Conservation (phyloP, 2,329 filamentous ascomycete genomes). For the Cladophialophora bantiana region DNA sequence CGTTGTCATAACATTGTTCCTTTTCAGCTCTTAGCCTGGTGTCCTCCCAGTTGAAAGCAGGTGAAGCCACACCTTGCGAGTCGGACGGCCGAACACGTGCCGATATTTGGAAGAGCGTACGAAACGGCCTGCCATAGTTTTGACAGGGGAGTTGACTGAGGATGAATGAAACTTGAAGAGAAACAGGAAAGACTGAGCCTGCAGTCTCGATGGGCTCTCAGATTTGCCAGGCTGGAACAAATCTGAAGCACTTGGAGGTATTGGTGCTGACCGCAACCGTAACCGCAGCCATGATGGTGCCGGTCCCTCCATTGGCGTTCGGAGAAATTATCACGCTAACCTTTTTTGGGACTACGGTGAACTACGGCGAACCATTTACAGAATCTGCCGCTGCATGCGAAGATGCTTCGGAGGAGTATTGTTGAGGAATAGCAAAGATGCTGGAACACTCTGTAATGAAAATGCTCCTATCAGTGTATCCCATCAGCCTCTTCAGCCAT, state of each 20-base stretch:
- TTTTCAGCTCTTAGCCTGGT: constrained; percentile 44
- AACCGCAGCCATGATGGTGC: not conserved
- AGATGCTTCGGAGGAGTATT: no score
- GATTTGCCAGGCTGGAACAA: constrained; percentile 7
- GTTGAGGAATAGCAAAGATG: not conserved
- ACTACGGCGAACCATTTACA: not conserved
- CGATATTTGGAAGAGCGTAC: constrained; percentile 77
- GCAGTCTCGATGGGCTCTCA: not conserved
- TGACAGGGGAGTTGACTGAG: not conserved
- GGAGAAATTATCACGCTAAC: not conserved
- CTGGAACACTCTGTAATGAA: no score
- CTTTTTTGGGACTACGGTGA: not conserved
- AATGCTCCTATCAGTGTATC: not conserved
- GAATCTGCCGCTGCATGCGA: not conserved
- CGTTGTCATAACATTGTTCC: constrained; percentile 98
- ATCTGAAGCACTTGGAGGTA: constrained; percentile 7
- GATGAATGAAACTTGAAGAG: not conserved
- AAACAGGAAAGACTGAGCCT: not conserved
- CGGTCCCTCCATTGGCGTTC: constrained; percentile 3
- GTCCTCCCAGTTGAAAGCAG: constrained; percentile 14
- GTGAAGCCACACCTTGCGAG: constrained; percentile 70
- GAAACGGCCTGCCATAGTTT: constrained; percentile 71
- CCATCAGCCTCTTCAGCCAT: not conserved
- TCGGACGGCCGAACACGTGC: constrained; percentile 96
- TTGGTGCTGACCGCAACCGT: constrained; percentile 6